Evolutionary conservation across 1,139 yeast genomes (phyloP), one percentile per base, ranked within the genome.

Genomic region (Chernovozyma sophiae-reginae): DNA sequence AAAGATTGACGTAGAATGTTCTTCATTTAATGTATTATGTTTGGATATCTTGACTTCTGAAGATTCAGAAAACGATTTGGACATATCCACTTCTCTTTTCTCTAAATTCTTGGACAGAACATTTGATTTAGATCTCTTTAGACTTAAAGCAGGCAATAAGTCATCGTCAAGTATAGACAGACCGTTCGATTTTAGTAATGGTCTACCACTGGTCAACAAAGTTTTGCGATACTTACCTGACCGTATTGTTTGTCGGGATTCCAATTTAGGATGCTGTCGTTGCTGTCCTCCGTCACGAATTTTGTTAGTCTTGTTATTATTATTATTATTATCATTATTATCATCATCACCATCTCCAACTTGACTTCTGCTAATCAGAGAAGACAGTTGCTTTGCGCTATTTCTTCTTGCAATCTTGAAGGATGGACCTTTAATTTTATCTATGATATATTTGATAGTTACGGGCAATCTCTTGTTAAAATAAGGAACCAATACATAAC

Each of bases 401-500:
- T 8, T 24, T 30, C 47, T 18, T 37, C 43, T 19, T 25, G 25
- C 16, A 27, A 58, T 38, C 37, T 67, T 62, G 52, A 75, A 52
- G 41, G 62, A 60, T 53, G 72, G 74, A 5, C 74, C 75, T 42
- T 75, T 77, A 36, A 77, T 60, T 39, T 68, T 73, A 26, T 65
- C 68, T 5, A 76, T 60, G n/a, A 77, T 59, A 43, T 67, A 68
- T 36, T 66, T 67, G 15, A 76, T 67, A 2, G 73, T 53, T 22
- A 58, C 44, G 0, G 84, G 83, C 5, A 76, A 53, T 38, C 60
- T 68, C 40, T 69, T 72, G 38, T 66, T 70, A 51, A 64, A 79
- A 50, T 72, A 77, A 0, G 84, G 84, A 0, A 77, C 65, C 4
- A 79, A 44, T 4, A 78, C 77, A 45, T 72, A 72, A 1, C 71